Conservation (phyloP, 225 moss, liverwort and hornwort species). For the Neckera pumila region DNA sequence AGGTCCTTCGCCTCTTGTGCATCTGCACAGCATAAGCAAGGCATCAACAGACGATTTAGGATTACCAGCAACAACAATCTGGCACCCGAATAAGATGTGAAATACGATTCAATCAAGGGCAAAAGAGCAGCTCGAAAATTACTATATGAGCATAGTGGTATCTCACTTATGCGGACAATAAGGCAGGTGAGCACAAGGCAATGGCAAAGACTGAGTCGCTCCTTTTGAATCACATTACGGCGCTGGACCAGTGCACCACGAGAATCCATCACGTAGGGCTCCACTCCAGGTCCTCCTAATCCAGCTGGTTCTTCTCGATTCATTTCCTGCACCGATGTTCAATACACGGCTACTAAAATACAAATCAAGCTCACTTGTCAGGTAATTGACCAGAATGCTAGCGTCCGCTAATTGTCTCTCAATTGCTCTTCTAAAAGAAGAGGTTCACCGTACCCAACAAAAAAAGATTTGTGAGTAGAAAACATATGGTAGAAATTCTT, state of each 20-base stretch:
- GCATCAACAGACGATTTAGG: not conserved
- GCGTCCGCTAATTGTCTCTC: not conserved
- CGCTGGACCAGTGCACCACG: slow-evolving; percentile 80
- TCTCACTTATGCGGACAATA: slow-evolving; percentile 78
- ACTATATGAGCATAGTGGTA: not conserved
- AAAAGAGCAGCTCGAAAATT: not conserved
- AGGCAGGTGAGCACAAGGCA: slow-evolving; percentile 87
- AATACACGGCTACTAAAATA: not conserved
- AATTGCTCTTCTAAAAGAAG: not conserved
- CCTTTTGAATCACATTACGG: slow-evolving; percentile 74
- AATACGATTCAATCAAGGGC: not conserved
- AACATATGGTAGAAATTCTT: not conserved
- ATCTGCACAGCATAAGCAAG: slow-evolving; percentile 39
- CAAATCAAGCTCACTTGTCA: not conserved
- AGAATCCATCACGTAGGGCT: slow-evolving; percentile 86
- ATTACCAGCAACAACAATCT: not conserved
- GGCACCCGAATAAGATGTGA: not conserved
- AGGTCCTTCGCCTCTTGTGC: slow-evolving; percentile 82
- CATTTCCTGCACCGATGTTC: slow-evolving; percentile 50
- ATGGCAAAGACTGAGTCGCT: slow-evolving; percentile 90
- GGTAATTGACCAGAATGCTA: not conserved
- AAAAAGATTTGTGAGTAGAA: not conserved
- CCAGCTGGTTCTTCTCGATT: slow-evolving; percentile 94
- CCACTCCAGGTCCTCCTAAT: slow-evolving; percentile 88
- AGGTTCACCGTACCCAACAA: not conserved